These are phyloP conservation scores for Cercophora samala DNA, from an alignment of 495 filamentous ascomycete genomes.

Conservation along the genomic window DNA sequence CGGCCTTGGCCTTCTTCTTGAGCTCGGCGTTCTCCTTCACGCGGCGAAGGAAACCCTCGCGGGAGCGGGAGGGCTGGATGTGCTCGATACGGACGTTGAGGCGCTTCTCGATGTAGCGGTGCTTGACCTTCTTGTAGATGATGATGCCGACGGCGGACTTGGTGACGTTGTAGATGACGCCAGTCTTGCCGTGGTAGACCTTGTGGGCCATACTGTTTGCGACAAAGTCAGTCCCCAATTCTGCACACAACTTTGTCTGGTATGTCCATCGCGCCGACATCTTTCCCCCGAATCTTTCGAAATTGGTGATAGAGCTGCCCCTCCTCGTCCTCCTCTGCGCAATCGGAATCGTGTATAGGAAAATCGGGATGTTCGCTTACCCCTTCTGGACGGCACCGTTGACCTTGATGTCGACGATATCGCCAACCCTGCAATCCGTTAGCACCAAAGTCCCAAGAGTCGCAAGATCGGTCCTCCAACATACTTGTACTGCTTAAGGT, in stretches of 20 bases:
- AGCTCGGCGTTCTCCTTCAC: conserved; percentile 93
- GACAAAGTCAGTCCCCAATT: conserved; percentile 28
- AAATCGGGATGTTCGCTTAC: conserved; percentile 27
- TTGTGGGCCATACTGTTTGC: conserved; percentile 88
- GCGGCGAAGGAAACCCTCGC: conserved; percentile 91
- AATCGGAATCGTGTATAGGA: background rate
- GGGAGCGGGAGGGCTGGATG: conserved; percentile 85
- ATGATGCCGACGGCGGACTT: conserved; percentile 95
- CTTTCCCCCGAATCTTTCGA: background rate
- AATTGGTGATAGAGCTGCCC: background rate
- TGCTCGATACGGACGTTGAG: conserved; percentile 98
- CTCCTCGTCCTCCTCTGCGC: background rate
- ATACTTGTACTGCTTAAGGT: conserved; percentile 87
- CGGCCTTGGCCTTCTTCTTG: conserved; percentile 86
- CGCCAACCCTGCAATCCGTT: conserved; percentile 70
- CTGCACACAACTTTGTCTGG: background rate
- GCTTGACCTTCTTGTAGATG: conserved; percentile 96
- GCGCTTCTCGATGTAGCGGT: conserved; percentile 99
- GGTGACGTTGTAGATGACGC: conserved; percentile 97
- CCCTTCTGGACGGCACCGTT: conserved; percentile 99
- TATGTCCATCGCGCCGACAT: background rate
- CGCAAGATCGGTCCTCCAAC: conserved; percentile 20
- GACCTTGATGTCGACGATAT: conserved; percentile 93
- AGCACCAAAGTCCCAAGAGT: conserved; percentile 22
- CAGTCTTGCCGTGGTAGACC: conserved; percentile 98